phyloP scores from a whole-genome alignment of 1,139 yeast species.

The Geotrichum phurueaensis region DNA sequence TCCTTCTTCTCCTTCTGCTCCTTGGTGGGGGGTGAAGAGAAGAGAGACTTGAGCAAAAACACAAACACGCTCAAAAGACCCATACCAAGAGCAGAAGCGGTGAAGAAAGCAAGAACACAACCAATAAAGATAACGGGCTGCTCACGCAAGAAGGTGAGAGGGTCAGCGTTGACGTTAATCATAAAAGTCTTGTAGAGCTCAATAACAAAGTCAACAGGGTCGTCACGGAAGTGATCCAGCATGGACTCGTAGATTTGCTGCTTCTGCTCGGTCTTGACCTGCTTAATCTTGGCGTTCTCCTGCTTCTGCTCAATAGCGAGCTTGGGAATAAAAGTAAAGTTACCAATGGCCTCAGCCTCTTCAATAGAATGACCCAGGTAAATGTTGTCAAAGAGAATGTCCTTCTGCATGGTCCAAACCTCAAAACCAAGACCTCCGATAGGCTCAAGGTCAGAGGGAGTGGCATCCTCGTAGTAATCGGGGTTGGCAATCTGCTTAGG shows the following conservation, averaged over 20 bases:
- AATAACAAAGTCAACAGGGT: constrained; percentile 34
- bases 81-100: constrained; percentile 27
- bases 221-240: constrained; percentile 33
- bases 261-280: constrained; percentile 27
- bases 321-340: constrained; percentile 64
- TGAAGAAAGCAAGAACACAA: constrained; percentile 24
- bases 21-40: constrained; percentile 6
- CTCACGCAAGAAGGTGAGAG: constrained; percentile 31
- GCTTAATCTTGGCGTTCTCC: constrained; percentile 35
- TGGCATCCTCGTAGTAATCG: constrained; percentile 51
- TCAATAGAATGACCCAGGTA: constrained; percentile 74
- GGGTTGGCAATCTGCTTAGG: constrained; percentile 68
- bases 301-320: constrained; percentile 46
- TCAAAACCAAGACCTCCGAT: constrained; percentile 86
- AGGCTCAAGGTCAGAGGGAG: constrained; percentile 57
- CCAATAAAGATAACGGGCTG: constrained; percentile 36
- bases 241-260: constrained; percentile 21
- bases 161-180: constrained; percentile 31
- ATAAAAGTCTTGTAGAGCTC: constrained; percentile 32
- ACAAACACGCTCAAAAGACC: constrained; percentile 27
- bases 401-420: constrained; percentile 78
- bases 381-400: constrained; percentile 72
- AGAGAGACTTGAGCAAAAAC: constrained; percentile 19
- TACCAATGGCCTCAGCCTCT: constrained; percentile 82
- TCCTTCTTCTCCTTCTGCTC: constrained; percentile 6